Base-by-base conservation (phyloP, 352 stramenopile species). In the Phytopythium litorale region DNA sequence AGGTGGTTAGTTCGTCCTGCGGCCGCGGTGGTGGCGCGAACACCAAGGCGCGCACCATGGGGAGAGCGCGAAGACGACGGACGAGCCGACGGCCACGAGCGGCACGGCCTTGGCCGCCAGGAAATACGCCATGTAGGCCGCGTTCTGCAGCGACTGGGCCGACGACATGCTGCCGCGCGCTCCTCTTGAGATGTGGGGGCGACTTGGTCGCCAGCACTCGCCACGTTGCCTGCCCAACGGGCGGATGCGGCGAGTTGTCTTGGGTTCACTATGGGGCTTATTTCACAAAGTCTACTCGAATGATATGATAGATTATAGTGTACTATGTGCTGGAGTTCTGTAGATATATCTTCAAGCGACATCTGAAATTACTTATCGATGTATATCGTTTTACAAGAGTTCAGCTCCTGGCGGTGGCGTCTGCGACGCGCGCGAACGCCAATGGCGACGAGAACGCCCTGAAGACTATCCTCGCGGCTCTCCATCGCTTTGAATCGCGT, bases 51-150 rank as follows among this genome's bases (percentile, higher is more conserved):
- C 55, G 56, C 45, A 91, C 82, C 79, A 81, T 32, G 82, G 82
- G 32, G 82, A 89, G 56, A 91, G 65, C 53, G 82, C 78, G 55
- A 89, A 91, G 59, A 89, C 68, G 59, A 91, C 64, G 46, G 76
- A 88, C 15, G 79, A 83, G 35, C 72, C 71, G 46, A 79, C 76
- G 19, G 82, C 82, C 50, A 88, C 71, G 23, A 88, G 63, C 16
- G 82, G 82, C 32, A 91, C 78, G 8, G 82, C 67, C 62, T 87
- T 89, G 51, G 64, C 56, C 42, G 76, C 79, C 40, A 91, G 69
- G 65, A 91, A 88, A 56, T 70, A 87, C 65, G 75, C 78, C 79
- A 89, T 89, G 72, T 89, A 88, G 23, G 75, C 62, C 57, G 75
- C 74, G 61, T 89, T 87, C 58, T 75, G 64, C 38, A 89, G 30